Evolutionary conservation across 2,329 filamentous ascomycete species (phyloP).

Genomic region (Botrytis elliptica): DNA sequence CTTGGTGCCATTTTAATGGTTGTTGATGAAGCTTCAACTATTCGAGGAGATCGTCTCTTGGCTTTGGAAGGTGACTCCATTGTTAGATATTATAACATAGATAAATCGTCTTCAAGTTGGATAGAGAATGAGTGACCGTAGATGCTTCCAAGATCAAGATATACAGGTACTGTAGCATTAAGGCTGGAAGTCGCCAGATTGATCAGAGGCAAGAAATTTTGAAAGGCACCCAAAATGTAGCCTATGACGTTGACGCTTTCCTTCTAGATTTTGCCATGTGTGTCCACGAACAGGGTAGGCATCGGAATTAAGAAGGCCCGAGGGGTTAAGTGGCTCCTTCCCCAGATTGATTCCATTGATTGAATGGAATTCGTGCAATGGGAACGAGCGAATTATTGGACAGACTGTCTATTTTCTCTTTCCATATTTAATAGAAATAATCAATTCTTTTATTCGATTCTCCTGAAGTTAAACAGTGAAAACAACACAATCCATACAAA

Average conservation of each 20-base stretch:
- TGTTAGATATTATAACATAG: conserved; percentile 32
- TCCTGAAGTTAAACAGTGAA: background rate
- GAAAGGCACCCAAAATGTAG: background rate
- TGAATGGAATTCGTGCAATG: background rate
- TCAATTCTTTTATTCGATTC: background rate
- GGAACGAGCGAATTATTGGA: background rate
- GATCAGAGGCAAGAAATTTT: conserved; percentile 9
- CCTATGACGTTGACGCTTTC: conserved; percentile 20
- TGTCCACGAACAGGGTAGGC: conserved; percentile 4
- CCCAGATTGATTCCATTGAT: conserved; percentile 20
- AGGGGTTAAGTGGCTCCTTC: conserved; percentile 15
- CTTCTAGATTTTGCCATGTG: conserved; percentile 8
- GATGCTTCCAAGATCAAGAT: background rate
- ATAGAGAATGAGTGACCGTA: background rate
- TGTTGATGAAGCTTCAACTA: conserved; percentile 24
- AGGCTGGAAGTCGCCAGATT: conserved; percentile 7
- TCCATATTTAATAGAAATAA: background rate
- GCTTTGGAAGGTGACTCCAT: conserved; percentile 36
- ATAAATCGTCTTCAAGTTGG: background rate
- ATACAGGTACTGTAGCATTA: background rate
- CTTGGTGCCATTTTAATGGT: conserved; percentile 27
- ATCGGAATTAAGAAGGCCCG: conserved; percentile 20
- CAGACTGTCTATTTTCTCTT: background rate
- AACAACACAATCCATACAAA: background rate
- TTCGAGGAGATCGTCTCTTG: conserved; percentile 35